Conservation (phyloP, 306 rosid genomes). For the Vicia villosa region DNA sequence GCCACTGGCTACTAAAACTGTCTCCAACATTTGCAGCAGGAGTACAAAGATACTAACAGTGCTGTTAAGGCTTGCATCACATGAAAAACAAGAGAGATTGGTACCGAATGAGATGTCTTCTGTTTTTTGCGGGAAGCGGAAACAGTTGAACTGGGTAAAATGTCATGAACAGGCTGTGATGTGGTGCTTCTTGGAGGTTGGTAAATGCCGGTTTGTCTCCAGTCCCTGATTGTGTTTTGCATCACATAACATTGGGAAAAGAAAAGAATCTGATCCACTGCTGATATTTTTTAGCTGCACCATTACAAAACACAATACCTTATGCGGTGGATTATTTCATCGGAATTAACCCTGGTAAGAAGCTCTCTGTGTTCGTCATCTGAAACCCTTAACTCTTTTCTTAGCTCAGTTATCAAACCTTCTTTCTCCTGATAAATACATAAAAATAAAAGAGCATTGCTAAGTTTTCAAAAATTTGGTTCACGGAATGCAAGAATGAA, state of each 20-base stretch:
- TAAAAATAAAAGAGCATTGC: not conserved
- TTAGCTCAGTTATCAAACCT: conserved; percentile 93
- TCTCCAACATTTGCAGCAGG: conserved; percentile 35
- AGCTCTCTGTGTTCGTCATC: conserved; percentile 96
- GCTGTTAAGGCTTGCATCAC: conserved; percentile 31
- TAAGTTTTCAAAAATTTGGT: too few species aligned
- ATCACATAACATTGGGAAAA: conserved; percentile 32
- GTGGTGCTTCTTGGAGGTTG: conserved; percentile 71
- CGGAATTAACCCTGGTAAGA: conserved; percentile 79
- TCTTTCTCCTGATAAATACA: conserved; percentile 80
- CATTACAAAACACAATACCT: conserved; percentile 50
- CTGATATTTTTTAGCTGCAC: not conserved
- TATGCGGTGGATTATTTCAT: conserved; percentile 76
- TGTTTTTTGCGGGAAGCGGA: conserved; percentile 92
- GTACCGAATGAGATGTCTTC: conserved; percentile 74
- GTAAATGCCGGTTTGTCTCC: conserved; percentile 78
- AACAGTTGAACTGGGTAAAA: conserved; percentile 70
- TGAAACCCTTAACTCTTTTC: conserved; percentile 97
- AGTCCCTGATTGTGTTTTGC: conserved; percentile 62
- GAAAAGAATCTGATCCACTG: conserved; percentile 13
- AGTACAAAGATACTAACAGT: conserved; percentile 23
- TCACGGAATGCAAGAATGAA: too few species aligned
- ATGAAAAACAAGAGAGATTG: conserved; percentile 37
- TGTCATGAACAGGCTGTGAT: conserved; percentile 69
- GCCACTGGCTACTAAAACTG: conserved; percentile 28